Evolutionary conservation across 495 filamentous ascomycete species (phyloP), one percentile per base, ranked within the genome.

Genomic region (Podospora anserina): DNA sequence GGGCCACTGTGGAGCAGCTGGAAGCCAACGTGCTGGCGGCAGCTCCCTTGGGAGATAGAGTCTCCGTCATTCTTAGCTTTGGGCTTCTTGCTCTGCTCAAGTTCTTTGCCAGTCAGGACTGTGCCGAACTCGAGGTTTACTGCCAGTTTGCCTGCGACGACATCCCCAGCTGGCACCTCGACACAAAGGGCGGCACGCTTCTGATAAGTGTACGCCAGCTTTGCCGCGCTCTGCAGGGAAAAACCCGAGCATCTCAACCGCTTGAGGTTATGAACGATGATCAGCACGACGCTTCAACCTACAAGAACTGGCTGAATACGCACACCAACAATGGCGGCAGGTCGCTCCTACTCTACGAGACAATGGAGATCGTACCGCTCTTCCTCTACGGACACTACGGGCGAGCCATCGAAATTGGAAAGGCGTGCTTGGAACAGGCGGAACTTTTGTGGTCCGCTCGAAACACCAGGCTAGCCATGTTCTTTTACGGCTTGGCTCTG

Each of bases 211-310:
- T 91, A 16, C 81, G 89, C 70, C 92, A 96, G 79, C 88, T 89
- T 65, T 87, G 87, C 60, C 85, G 92, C 18, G 91, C 93, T 19
- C 77, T 97, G 32, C 91, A 94, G 80, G 93, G 93, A 53, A 96
- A 94, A 77, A 96, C 93, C 0, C 80, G 83, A n/a, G 82, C 79
- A 23, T 76, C 79, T 2, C 78, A 79, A 11, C 77, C 91, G 2
- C 76, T 85, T 0, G 82, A 83, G 28, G 82, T 94, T 28, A 84
- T 96, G 82, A 87, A 83, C 56, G 93, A 96, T 72, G 86, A 88
- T 5, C 79, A 89, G 13, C 92, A 96, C 75, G 82, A 86, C 67
- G 83, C 88, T 4, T 62, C 67, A 18, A 76, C 86, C 3, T 97
- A 93, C 78, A 86, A 93, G 72, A 79, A 78, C 2, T 89, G 84